These are phyloP conservation scores for Coemansia umbellata DNA, from an alignment of 192 early-diverging fungal genomes.

Conservation along the genomic window DNA sequence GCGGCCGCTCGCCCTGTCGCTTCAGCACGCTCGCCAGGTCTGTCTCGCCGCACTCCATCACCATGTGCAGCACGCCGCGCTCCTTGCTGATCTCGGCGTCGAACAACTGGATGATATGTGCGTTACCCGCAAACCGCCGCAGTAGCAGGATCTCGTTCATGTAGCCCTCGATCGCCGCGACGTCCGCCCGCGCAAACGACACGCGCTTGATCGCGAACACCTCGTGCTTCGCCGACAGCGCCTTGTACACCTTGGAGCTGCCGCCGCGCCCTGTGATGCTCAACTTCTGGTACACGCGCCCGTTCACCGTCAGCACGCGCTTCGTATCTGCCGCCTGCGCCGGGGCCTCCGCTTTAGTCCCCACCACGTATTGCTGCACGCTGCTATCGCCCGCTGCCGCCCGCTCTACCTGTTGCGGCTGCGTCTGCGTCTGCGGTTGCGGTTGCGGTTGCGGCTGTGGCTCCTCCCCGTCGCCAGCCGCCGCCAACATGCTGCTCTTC, in stretches of 20 bases:
- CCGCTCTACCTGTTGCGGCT: constrained; percentile 8
- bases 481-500: constrained; percentile 2
- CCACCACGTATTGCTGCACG: no score
- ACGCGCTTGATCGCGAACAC: constrained; percentile 84
- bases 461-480: background rate
- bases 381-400: no score
- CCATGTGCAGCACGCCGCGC: constrained; percentile 65
- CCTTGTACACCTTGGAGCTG: constrained; percentile 87
- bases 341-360: no score
- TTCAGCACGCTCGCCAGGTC: constrained; percentile 70
- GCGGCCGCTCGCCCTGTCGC: constrained; percentile 46
- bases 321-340: no score
- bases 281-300: constrained; percentile 48
- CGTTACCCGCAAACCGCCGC: constrained; percentile 56
- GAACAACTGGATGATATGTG: constrained; percentile 74
- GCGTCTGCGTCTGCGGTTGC: constrained; percentile 1
- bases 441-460: constrained; percentile 1
- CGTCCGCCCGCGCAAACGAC: constrained; percentile 64
- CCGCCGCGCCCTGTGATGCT: constrained; percentile 78
- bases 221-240: constrained; percentile 59
- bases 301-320: constrained; percentile 43
- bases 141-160: constrained; percentile 83
- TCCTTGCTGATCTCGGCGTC: constrained; percentile 69
- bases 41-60: constrained; percentile 89
- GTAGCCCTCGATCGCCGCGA: constrained; percentile 64